Evolutionary conservation across 768 basidiomycete species (phyloP), one percentile per base, ranked within the genome.

Genomic region (Macrolepiota albuminosa): DNA sequence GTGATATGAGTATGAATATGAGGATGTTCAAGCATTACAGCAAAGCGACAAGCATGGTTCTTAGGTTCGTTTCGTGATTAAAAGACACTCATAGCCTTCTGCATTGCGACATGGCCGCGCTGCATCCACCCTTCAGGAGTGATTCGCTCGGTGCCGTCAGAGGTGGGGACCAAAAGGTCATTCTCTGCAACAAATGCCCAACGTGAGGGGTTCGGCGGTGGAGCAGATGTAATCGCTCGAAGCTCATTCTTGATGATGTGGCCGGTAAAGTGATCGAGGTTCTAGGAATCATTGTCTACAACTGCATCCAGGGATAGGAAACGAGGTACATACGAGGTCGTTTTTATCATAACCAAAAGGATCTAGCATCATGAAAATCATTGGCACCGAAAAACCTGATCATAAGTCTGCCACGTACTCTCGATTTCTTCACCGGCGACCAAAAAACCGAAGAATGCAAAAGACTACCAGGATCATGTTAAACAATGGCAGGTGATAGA

Each of bases 391-490:
- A 55, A 29, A 42, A 54, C 24, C 54, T 40, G 33, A 29, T 29
- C 29, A 4, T 29, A 50, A 58, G 37, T 14, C 66, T 39, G 21
- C n/a, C 37, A 74, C 84, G 65, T 61, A 87, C 86, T 87, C 71
- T 88, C 86, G 58, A 89, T 88, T 71, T 88, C 87, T 70, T 88
- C 86, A 47, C 87, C 87, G 33, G 86, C 86, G 51, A 85, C 85
- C 60, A 89, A 69, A 74, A 88, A 89, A 8, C 87, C 87, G 67
- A 87, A 88, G 76, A 87, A 89, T 58, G 87, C 77, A 69, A 89
- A 88, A 64, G 78, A 78, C 82, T 87, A 18, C 16, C 42, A 56
- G 40, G 37, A 21, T 9, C 8, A 58, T 24, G 45, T 56, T 43
- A 34, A 7, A 37, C 21, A 48, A 39, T 34, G 56, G 54, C 33